Evolutionary conservation across 202 grass and related monocot genomes (phyloP), one percentile per base, ranked within the genome.

Genomic region (Zoysia matrella): DNA sequence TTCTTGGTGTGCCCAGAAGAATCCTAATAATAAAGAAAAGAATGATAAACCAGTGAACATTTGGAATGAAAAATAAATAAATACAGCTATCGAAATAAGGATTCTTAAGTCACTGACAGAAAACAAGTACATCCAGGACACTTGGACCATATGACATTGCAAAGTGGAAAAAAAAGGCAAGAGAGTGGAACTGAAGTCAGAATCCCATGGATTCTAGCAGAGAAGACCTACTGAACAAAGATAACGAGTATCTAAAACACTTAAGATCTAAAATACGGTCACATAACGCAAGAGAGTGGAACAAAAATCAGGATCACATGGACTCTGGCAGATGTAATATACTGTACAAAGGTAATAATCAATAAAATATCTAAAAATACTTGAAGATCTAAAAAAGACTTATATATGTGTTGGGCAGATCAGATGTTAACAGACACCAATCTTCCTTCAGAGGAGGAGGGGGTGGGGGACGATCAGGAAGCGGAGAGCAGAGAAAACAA

Each of bases 11-110:
- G 22, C 22, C 22, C 22, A 30, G 22, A 30, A 87, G 65, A 65
- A 79, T 91, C 86, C 84, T 86, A 52, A 85, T 16, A 58, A 58
- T 16, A 84, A 16, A 5, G 3, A 84, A 78, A 62, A 82, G 73
- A 22, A 75, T 81, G 11, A 18, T 39, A 6, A 49, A 69, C 54
- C 74, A 64, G 72, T 82, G 11, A 65, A 13, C 22, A 76, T 22
- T 40, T 58, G n/a, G 47, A 47, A 78, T 39, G 15, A 63, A 69
- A 67, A 40, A 84, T 6, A 68, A 43, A 78, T 36, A 43, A 41
- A 62, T 1, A 9, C 39, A 86, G 67, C 13, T 62, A 69, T 18
- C 43, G 7, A 52, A 45, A 40, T 68, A 46, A 45, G 15, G 6
- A 71, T 71, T 71, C 39, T 65, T 48, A 4, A 65, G 14, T 40